Base-by-base conservation (phyloP, 1,284 basidiomycete genomes). In the Cryptococcus depauperatus region DNA sequence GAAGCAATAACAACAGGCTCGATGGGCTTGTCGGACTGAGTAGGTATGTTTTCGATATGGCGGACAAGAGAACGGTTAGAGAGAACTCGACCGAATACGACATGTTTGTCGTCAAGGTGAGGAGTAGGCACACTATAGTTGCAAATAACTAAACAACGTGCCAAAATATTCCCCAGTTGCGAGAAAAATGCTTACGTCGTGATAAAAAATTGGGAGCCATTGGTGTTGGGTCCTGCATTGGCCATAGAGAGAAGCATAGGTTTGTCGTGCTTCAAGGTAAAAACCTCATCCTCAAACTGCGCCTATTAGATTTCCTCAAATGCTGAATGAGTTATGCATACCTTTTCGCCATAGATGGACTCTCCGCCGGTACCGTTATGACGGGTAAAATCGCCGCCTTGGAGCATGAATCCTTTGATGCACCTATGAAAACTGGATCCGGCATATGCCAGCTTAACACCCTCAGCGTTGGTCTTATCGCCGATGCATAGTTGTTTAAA, bases 201-300 rank as follows among this genome's bases (percentile, higher is more conserved):
- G 58, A 73, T 70, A 61, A 69, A 69, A 63, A 73, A 71, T 65
- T 81, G 79, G 40, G 77, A 79, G 39, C 80, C 80, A 66, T 81
- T 81, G 50, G 79, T 81, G 75, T 84, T 80, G 59, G 77, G 77
- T 26, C 82, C 76, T 3, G 76, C 74, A 54, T 78, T 95, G 22
- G 91, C 91, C 89, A 93, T 93, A 46, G 85, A 88, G 37, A 95
- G 77, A 39, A 90, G 71, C 64, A 87, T 86, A n/a, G 81, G 78
- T 70, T 83, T 82, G 41, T 75, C 76, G 73, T 96, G 91, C 74
- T 83, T 85, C 45, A 82, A 54, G 29, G 69, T 48, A 69, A 96
- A 95, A 73, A 84, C 88, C 73, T 96, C 91, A 62, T 95, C 91
- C 79, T 58, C 47, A 37, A 42, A 47, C 41, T 46, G 44, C 25